Percentiles rank a stretch among this genome's conserved stretches.
phyloP scores from a whole-genome alignment of 2,329 filamentous ascomycete genomes.

The Fusarium sp. region DNA sequence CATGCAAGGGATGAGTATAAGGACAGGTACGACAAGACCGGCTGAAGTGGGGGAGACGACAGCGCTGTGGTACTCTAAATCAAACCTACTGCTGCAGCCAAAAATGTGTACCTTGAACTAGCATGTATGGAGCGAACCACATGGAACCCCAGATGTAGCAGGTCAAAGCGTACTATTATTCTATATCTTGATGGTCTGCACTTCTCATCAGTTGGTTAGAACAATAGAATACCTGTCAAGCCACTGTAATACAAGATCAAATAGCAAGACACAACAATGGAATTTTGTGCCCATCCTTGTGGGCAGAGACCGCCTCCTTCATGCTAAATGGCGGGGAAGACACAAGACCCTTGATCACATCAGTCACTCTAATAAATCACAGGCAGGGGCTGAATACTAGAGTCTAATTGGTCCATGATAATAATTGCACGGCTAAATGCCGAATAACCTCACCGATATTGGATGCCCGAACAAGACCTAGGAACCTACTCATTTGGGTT shows the following conservation, averaged over 20 bases:
- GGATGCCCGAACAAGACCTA: neutral
- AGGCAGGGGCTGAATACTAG: slow-evolving; percentile 2
- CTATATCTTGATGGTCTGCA: neutral
- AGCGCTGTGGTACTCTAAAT: slow-evolving; percentile 6
- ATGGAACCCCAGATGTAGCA: neutral
- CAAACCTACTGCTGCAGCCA: neutral
- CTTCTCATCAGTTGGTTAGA: neutral
- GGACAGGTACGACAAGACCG: slow-evolving; percentile 21
- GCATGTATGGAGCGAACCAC: neutral
- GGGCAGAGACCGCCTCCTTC: neutral
- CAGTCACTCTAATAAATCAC: neutral
- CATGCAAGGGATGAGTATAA: slow-evolving; percentile 34
- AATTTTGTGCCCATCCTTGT: neutral
- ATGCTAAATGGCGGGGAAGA: slow-evolving; percentile 10
- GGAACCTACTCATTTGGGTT: too few species aligned
- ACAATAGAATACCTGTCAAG: neutral
- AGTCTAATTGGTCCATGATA: slow-evolving; percentile 50
- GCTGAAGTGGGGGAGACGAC: slow-evolving; percentile 22
- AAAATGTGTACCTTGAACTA: slow-evolving; percentile 8
- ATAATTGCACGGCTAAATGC: neutral
- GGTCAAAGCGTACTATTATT: neutral
- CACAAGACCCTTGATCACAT: slow-evolving; percentile 13
- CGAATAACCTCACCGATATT: neutral
- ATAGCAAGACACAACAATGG: neutral
- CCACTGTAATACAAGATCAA: neutral